Percentiles rank a stretch among this genome's conserved stretches.
phyloP scores from a whole-genome alignment of 129 eudicot genomes.

The Flaveria robusta region DNA sequence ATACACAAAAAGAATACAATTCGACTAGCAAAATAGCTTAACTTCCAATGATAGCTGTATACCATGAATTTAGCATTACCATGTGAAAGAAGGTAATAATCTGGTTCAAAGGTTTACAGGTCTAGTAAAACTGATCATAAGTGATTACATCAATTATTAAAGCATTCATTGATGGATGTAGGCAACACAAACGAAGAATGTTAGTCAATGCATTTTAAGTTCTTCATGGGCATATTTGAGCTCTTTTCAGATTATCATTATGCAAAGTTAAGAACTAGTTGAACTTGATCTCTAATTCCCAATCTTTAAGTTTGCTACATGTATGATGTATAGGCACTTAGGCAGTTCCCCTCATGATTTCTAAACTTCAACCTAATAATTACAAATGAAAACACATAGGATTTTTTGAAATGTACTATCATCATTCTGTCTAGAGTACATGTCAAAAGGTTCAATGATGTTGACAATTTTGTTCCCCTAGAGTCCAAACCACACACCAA shows the following conservation, averaged over 20 bases:
- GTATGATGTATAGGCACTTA: too few species aligned
- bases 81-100: background rate
- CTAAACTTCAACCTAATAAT: background rate
- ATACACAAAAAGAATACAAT: background rate
- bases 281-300: background rate
- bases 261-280: background rate
- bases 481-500: constrained; percentile 15
- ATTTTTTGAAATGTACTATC: background rate
- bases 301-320: background rate
- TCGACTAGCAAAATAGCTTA: constrained; percentile 13
- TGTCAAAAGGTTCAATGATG: constrained; percentile 22
- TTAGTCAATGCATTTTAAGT: background rate
- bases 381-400: background rate
- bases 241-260: background rate
- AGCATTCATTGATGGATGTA: background rate
- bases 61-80: background rate
- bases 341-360: background rate
- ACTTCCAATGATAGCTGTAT: background rate
- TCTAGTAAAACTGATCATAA: background rate
- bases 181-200: background rate
- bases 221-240: background rate
- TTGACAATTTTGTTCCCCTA: constrained; percentile 31
- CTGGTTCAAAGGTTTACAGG: background rate
- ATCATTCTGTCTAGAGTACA: background rate
- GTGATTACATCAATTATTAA: constrained; percentile 6